Evolutionary conservation across 192 early-diverging fungal genomes (phyloP).

Genomic region (Cetraspora pellucida): DNA sequence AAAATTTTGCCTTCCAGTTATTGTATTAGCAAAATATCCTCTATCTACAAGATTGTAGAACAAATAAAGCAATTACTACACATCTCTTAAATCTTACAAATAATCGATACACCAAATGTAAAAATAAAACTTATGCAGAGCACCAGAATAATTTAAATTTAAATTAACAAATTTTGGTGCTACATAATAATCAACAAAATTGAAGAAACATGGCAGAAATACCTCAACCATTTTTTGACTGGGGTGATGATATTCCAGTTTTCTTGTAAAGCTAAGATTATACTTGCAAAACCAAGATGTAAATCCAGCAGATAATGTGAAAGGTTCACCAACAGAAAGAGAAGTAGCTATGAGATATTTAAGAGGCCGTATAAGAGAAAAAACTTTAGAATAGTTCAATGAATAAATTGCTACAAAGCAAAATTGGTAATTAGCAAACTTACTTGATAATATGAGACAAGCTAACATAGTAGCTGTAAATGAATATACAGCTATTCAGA

Average conservation of each 20-base stretch:
- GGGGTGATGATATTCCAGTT: not conserved
- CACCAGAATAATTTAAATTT: not conserved
- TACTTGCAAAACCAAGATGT: not conserved
- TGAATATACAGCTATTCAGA: not conserved
- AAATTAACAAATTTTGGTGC: not conserved
- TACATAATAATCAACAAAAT: conserved; percentile 13
- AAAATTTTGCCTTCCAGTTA: conserved; percentile 22
- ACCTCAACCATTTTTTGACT: not conserved
- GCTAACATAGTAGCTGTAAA: not conserved
- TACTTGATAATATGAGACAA: conserved; percentile 15
- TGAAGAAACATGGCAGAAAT: not conserved
- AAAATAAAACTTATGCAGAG: not conserved
- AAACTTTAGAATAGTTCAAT: conserved; percentile 5
- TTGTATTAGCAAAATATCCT: conserved; percentile 3
- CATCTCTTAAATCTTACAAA: not conserved
- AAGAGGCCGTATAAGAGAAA: not conserved
- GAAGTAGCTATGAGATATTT: not conserved
- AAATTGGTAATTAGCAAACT: not conserved
- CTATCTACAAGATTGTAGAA: not conserved
- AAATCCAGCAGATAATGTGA: not conserved
- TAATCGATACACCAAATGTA: conserved; percentile 8
- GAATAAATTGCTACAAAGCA: not conserved
- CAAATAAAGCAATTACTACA: not conserved
- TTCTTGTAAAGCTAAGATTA: not conserved
- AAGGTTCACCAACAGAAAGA: not conserved